Percentiles rank a stretch among this genome's conserved stretches.
These are phyloP conservation scores for Moricandia arvensis DNA, from an alignment of 345 rosid genomes.

Conservation along the genomic window DNA sequence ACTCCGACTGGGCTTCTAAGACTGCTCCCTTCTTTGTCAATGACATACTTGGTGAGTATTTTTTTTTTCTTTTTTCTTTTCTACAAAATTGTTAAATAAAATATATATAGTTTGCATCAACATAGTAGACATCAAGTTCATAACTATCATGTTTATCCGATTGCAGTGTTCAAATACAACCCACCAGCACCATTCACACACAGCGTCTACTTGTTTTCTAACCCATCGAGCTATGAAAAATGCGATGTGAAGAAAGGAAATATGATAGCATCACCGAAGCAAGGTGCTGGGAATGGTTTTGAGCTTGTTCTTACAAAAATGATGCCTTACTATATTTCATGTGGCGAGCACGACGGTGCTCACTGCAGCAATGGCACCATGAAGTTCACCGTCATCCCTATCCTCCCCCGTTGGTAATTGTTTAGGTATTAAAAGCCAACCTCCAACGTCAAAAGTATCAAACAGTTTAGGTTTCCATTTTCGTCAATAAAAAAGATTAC, in stretches of 20 bases:
- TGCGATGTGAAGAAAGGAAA: conserved; percentile 55
- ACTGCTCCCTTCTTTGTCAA: conserved; percentile 57
- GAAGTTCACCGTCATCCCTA: conserved; percentile 62
- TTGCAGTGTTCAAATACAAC: conserved; percentile 75
- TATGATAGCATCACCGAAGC: conserved; percentile 49
- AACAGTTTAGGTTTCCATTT: neutral
- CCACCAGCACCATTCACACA: conserved; percentile 56
- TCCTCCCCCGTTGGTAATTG: conserved; percentile 31
- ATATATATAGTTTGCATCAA: neutral
- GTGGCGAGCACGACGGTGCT: conserved; percentile 57
- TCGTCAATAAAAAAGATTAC: no score
- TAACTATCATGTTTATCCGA: neutral
- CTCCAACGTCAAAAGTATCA: neutral
- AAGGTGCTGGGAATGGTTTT: conserved; percentile 65
- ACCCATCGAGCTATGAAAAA: conserved; percentile 44
- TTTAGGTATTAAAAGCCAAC: neutral
- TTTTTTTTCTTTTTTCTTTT: neutral
- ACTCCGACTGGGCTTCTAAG: conserved; percentile 56
- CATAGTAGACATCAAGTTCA: no score
- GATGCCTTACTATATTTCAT: conserved; percentile 63
- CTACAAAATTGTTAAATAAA: no score
- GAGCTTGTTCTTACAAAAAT: conserved; percentile 45
- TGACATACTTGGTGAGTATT: conserved; percentile 56
- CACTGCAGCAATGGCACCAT: conserved; percentile 67
- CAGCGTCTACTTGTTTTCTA: conserved; percentile 59